phyloP scores from a whole-genome alignment of 2,329 filamentous ascomycete genomes.

The Pseudocercospora vitis region DNA sequence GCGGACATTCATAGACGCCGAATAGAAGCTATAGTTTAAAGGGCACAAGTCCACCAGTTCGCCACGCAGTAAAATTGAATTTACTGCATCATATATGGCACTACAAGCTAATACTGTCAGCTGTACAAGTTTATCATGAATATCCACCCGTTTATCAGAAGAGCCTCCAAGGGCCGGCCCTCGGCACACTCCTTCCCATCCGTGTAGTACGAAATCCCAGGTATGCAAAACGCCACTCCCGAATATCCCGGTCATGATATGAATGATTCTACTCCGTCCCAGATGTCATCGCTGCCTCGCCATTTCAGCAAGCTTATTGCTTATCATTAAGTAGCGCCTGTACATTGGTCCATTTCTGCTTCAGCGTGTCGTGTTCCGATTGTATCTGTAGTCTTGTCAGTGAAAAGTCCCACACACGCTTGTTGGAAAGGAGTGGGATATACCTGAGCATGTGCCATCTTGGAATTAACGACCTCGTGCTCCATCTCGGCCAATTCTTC shows the following conservation, averaged over 20 bases:
- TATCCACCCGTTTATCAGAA: neutral
- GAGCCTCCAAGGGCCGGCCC: neutral
- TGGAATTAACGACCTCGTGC: slow-evolving; percentile 85
- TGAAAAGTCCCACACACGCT: neutral
- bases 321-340: slow-evolving; percentile 44
- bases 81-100: neutral
- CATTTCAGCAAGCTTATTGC: slow-evolving; percentile 2
- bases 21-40: too few relatives aligned
- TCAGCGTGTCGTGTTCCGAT: slow-evolving; percentile 50
- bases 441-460: slow-evolving; percentile 95
- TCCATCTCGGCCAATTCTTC: slow-evolving; percentile 91
- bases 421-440: slow-evolving; percentile 39
- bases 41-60: too few relatives aligned
- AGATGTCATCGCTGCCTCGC: neutral
- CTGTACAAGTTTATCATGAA: slow-evolving; percentile 2
- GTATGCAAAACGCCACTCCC: neutral
- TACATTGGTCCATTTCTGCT: slow-evolving; percentile 51
- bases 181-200: neutral
- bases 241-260: neutral
- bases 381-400: slow-evolving; percentile 43
- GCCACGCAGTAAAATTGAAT: too few relatives aligned
- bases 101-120: neutral
- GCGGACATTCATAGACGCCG: too few relatives aligned
- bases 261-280: neutral
- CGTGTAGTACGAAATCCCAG: neutral